Evolutionary conservation across 345 rosid genomes (phyloP).

Genomic region (Populus deltoides): DNA sequence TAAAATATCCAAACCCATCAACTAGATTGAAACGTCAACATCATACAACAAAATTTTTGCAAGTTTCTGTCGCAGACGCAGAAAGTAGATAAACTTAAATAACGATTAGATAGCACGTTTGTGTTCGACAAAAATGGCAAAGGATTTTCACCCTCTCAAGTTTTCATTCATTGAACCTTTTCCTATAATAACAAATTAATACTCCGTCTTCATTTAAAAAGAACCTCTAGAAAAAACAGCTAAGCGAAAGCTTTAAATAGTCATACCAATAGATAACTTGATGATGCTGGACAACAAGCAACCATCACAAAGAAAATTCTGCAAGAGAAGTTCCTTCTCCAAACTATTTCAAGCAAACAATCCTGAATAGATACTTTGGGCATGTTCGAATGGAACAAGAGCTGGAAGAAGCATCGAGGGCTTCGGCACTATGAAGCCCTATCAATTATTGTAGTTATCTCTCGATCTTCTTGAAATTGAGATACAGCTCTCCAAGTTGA

Average conservation of each 20-base stretch:
- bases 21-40: neutral
- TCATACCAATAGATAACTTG: neutral
- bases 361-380: neutral
- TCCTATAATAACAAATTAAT: neutral
- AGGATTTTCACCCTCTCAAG: neutral
- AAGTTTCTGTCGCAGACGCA: neutral
- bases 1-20: neutral
- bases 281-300: neutral
- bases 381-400: neutral
- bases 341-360: neutral
- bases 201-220: neutral
- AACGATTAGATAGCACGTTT: neutral
- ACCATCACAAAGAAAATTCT: neutral
- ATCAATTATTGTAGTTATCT: conserved; percentile 3
- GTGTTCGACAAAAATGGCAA: neutral
- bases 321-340: neutral
- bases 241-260: neutral
- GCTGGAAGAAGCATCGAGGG: neutral
- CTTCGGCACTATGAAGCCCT: neutral
- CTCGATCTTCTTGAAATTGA: conserved; percentile 46
- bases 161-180: neutral
- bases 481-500: conserved; percentile 55
- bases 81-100: neutral
- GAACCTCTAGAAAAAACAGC: neutral
- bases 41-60: neutral